A percentile compares a stretch with the other conserved stretches of the same genome.
Evolutionary conservation across 192 early-diverging fungal species (phyloP).

Genomic region (Coemansia erecta): DNA sequence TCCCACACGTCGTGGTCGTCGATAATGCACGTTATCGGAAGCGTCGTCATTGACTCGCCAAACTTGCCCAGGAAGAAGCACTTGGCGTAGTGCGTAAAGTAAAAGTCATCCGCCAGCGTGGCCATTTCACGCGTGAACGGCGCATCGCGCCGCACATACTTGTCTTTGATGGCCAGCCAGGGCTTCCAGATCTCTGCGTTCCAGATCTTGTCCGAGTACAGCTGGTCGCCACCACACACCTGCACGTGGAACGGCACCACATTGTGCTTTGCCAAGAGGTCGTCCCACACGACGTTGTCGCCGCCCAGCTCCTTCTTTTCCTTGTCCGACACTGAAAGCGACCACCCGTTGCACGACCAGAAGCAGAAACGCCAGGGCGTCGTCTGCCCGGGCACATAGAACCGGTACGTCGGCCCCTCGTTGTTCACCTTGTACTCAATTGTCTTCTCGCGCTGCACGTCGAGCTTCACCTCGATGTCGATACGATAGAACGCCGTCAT

Average conservation of each 20-base stretch:
- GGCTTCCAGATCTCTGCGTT: slow-evolving; percentile 58
- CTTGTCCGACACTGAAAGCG: slow-evolving; percentile 49
- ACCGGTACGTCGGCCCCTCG: slow-evolving; percentile 45
- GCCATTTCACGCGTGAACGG: slow-evolving; percentile 62
- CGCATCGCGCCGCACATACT: slow-evolving; percentile 49
- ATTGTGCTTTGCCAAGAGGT: slow-evolving; percentile 60
- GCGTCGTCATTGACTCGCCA: slow-evolving; percentile 66
- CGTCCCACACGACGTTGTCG: slow-evolving; percentile 66
- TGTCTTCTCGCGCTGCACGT: slow-evolving; percentile 33
- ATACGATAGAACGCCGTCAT: slow-evolving; percentile 66
- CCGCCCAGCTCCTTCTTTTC: slow-evolving; percentile 43
- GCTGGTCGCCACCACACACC: slow-evolving; percentile 74
- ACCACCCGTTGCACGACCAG: slow-evolving; percentile 73
- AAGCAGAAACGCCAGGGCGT: slow-evolving; percentile 67
- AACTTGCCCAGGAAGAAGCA: slow-evolving; percentile 61
- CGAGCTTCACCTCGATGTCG: slow-evolving; percentile 54
- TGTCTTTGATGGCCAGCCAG: slow-evolving; percentile 56
- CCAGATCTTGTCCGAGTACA: slow-evolving; percentile 65
- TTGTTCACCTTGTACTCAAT: slow-evolving; percentile 52
- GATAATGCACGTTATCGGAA: slow-evolving; percentile 76
- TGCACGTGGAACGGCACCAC: slow-evolving; percentile 65
- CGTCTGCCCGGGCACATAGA: slow-evolving; percentile 52
- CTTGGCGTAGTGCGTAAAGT: slow-evolving; percentile 66
- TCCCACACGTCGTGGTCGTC: slow-evolving; percentile 91
- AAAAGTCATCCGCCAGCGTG: slow-evolving; percentile 58